Base-by-base conservation (phyloP, 2,329 filamentous ascomycete species). In the Hymenoscyphus infarciens region DNA sequence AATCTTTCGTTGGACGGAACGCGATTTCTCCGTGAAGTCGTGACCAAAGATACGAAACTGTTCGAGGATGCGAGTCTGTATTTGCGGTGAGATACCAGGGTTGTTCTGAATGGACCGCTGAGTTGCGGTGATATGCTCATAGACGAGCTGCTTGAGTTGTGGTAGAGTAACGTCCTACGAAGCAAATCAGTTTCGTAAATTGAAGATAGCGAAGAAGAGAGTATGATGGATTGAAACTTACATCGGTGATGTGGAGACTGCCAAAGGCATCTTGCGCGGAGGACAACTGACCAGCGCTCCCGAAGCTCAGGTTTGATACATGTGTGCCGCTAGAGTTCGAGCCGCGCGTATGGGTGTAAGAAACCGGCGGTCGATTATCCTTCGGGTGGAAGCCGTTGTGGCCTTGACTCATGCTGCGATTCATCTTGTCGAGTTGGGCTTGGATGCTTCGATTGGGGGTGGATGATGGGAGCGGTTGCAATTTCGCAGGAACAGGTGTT, bases 381-480 rank as follows among this genome's bases (percentile, higher is more conserved):
- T 11, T 22, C 7, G 42, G n/a, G 2, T 5, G n/a, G 3, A 49
- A 49, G 16, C 42, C 42, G 11, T 22, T 22, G 19, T 49, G 19
- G 25, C n/a, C n/a, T 10, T 11, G 42, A 8, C 42, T 49, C n/a
- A 19, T 22, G n/a, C 7, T 22, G n/a, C 42, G 57, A 31, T 62
- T 56, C 66, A 69, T 66, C 1, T 53, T 63, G 10, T 60, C 57
- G 6, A 64, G 42, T 10, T 57, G 52, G 25, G 42, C 13, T 19
- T 64, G 63, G 19, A 60, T 38, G 5, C 27, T 42, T 56, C 60
- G 49, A 15, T 64, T 54, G 38, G 64, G 57, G 13, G 39, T 52
- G 56, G 67, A 66, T 27, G 65, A 63, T 53, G 63, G 60, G 11
- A 31, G 38, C 56, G 67, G 66, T 31, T 65, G 64, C 38, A 62